Base-by-base conservation (phyloP, 148 eudicot species). In the Pouteria glomerata region DNA sequence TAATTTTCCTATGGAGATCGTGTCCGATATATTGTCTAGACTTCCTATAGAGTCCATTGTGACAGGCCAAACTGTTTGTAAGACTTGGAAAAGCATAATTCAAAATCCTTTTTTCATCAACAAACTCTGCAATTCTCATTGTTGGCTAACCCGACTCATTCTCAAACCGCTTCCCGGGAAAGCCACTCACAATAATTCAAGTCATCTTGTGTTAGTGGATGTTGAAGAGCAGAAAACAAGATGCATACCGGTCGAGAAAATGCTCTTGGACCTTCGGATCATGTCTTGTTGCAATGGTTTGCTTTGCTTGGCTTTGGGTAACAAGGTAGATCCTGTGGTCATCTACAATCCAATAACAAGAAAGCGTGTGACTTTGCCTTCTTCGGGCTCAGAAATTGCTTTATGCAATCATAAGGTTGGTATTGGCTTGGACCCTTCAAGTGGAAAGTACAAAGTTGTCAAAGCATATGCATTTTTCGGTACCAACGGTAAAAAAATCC, bases 91-190 rank as follows among this genome's bases (percentile, higher is more conserved):
- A 6, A 34, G 3, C 29, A 15, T 41, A 18, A 64, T 41, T 64
- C 31, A 13, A 41, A 34, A 64, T 64, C 33, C 68, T 64, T 42
- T n/a, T 47, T 64, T 64, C 33, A 26, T 64, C 30, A 64, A 64
- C 18, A 42, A 27, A 24, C 52, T 42, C 15, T 3, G 21, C 8
- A 64, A 26, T 26, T 64, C 52, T 18, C 68, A 64, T 64, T 14
- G 18, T 26, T 52, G 42, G 24, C 68, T 21, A 8, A 42, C 51
- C 52, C 33, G 52, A 18, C 68, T 64, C 52, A 24, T 64, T 64
- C 68, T 64, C 4, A 64, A 42, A 64, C 33, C 68, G 3, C 51
- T 64, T 6, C 68, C 19, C 29, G 29, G 19, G 47, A 16, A 14
- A n/a, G 55, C 1, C 55, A 18, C 55, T 51, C 2, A 23, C 10